phyloP scores from a whole-genome alignment of 345 rosid species.

The Eucalyptus decipiens region DNA sequence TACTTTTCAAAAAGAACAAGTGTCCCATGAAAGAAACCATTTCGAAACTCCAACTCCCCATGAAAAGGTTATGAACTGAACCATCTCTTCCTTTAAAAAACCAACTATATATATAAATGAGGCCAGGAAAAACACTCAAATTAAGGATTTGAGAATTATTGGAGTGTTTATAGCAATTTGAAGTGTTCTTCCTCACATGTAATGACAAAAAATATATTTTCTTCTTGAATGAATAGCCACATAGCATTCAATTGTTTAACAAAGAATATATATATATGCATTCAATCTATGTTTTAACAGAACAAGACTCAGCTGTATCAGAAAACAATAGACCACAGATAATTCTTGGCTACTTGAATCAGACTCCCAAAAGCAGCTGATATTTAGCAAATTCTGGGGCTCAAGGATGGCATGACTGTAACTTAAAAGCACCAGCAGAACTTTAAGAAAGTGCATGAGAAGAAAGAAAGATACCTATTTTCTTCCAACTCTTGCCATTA shows the following conservation, averaged over 20 bases:
- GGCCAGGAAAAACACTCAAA: not conserved
- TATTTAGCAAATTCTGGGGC: not conserved
- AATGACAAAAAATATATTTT: not conserved
- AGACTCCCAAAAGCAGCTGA: not conserved
- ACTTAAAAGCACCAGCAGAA: not conserved
- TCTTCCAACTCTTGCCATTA: slow-evolving; percentile 89
- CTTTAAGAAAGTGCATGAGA: not conserved
- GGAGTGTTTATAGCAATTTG: not conserved
- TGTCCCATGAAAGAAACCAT: no score
- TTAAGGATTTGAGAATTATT: not conserved
- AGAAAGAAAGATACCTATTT: slow-evolving; percentile 42
- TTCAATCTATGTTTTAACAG: not conserved
- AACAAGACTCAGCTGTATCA: not conserved
- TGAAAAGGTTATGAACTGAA: not conserved
- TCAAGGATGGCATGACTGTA: not conserved
- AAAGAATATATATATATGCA: not conserved
- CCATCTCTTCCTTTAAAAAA: not conserved
- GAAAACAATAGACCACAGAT: not conserved
- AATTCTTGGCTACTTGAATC: not conserved
- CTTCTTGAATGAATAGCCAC: not conserved
- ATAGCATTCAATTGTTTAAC: not conserved
- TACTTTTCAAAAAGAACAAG: no score
- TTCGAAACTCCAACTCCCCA: not conserved
- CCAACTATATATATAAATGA: not conserved
- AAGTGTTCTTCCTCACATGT: not conserved